Percentiles rank a stretch among this genome's conserved stretches.
phyloP scores from a whole-genome alignment of 306 rosid species.

The Hylodesmum podocarpum region DNA sequence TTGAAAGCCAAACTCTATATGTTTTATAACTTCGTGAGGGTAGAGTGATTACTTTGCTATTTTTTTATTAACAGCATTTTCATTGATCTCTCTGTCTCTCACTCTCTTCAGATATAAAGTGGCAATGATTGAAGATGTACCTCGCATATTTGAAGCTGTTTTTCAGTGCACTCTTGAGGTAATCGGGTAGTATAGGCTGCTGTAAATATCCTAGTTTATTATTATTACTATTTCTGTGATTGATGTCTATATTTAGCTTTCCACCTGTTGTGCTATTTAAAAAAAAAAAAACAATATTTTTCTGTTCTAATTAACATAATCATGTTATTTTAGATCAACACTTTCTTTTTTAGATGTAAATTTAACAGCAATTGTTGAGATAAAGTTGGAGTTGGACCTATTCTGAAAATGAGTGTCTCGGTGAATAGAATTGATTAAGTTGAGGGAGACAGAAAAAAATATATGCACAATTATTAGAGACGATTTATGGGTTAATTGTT shows the following conservation, averaged over 20 bases:
- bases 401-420: not conserved
- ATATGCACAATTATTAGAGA: not conserved
- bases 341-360: not conserved
- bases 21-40: not conserved
- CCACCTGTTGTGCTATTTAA: not conserved
- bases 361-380: not conserved
- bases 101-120: slow-evolving; percentile 80
- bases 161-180: slow-evolving; percentile 99
- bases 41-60: not conserved
- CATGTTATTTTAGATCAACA: not conserved
- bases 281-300: not conserved
- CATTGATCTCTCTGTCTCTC: not conserved
- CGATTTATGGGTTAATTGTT: not conserved
- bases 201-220: not conserved
- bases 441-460: not conserved
- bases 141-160: slow-evolving; percentile 97
- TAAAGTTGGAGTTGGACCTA: not conserved
- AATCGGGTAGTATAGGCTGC: slow-evolving; percentile 24
- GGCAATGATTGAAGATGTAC: slow-evolving; percentile 92
- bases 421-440: not conserved
- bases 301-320: not conserved
- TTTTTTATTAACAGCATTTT: not conserved
- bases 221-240: not conserved
- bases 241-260: not conserved
- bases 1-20: slow-evolving; percentile 1